Conservation (phyloP, 2,329 filamentous ascomycete genomes). For the Apiospora sp. region DNA sequence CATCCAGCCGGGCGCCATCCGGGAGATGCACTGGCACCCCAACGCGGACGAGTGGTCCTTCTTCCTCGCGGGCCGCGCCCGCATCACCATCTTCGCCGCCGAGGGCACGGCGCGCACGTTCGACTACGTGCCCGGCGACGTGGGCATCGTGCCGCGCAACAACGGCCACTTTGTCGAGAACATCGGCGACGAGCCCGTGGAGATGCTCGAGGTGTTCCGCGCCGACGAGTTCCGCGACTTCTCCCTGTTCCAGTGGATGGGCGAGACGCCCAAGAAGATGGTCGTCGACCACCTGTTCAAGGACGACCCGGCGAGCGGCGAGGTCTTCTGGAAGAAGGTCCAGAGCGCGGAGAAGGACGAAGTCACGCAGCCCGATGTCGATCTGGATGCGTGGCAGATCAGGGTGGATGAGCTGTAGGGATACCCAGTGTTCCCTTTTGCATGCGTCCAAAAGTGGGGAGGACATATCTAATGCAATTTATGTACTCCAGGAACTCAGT, state of each 20-base stretch:
- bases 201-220: conserved; percentile 80
- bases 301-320: conserved; percentile 65
- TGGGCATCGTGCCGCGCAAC: conserved; percentile 78
- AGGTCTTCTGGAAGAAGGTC: conserved; percentile 69
- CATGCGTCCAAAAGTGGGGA: background rate
- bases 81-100: conserved; percentile 77
- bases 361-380: conserved; percentile 48
- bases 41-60: conserved; percentile 84
- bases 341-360: conserved; percentile 68
- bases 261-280: conserved; percentile 72
- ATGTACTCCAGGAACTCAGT: background rate
- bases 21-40: conserved; percentile 87
- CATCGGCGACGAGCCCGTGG: conserved; percentile 76
- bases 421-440: background rate
- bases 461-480: background rate
- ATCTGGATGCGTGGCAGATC: conserved; percentile 7
- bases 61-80: conserved; percentile 75
- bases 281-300: conserved; percentile 73
- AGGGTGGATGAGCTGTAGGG: background rate
- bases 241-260: conserved; percentile 78
- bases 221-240: conserved; percentile 77
- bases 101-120: conserved; percentile 76
- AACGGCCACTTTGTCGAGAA: conserved; percentile 88
- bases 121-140: conserved; percentile 77
- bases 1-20: conserved; percentile 75